phyloP scores from a whole-genome alignment of 1,284 basidiomycete species.

The Earliella scabrosa region DNA sequence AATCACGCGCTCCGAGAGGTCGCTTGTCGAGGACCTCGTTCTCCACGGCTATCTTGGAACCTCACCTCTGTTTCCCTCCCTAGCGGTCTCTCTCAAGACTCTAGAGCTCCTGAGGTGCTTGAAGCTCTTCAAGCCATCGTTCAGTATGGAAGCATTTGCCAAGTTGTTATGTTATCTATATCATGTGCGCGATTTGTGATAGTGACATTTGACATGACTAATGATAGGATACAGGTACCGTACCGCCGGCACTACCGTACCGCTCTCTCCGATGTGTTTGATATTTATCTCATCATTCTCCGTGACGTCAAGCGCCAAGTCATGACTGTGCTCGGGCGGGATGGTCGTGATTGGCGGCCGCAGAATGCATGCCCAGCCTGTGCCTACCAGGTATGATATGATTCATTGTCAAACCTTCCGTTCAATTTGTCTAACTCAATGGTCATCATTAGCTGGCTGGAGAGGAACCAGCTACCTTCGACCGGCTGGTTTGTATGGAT shows the following conservation, averaged over 20 bases:
- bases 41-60: constrained; percentile 13
- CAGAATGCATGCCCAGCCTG: constrained; percentile 38
- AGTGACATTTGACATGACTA: constrained; percentile 20
- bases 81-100: constrained; percentile 35
- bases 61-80: constrained; percentile 19
- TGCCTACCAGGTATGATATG: constrained; percentile 32
- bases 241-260: constrained; percentile 11
- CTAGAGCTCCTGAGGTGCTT: constrained; percentile 35
- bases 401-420: neutral
- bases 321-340: constrained; percentile 24
- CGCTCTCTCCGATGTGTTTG: constrained; percentile 32
- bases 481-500: constrained; percentile 29
- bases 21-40: constrained; percentile 4
- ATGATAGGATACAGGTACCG: constrained; percentile 13
- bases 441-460: constrained; percentile 21
- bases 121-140: too few relatives aligned
- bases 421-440: too few relatives aligned
- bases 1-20: neutral
- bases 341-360: constrained; percentile 32
- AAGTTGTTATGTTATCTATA: constrained; percentile 39
- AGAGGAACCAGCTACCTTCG: constrained; percentile 26
- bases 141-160: constrained; percentile 38
- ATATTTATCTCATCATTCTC: constrained; percentile 35
- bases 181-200: too few relatives aligned
- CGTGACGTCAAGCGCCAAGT: constrained; percentile 23